Evolutionary conservation across 768 basidiomycete species (phyloP), one percentile per base, ranked within the genome.

Genomic region (Mycena albidolilacea): DNA sequence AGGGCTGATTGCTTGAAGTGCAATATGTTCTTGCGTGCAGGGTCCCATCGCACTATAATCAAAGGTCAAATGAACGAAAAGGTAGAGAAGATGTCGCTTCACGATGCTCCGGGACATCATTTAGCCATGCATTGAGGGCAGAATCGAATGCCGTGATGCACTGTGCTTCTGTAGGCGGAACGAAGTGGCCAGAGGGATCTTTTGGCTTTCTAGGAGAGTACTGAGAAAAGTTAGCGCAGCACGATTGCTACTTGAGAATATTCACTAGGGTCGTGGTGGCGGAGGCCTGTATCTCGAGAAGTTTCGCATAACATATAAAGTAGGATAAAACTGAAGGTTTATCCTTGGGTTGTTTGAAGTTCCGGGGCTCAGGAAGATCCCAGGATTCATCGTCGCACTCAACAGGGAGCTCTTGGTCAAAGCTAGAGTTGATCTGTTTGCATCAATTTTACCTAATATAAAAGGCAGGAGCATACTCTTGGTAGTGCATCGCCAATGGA

Each of bases 301-400:
- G 82, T 73, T 87, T 88, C 64, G 90, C 79, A 17, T 80, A 78
- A 39, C 78, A 82, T 66, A 84, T 84, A 69, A 90, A 91, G 66
- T 81, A 85, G 0, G 89, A 70, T 9, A 90, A 69, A 3, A 74
- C 76, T 1, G 89, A 87, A 0, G 89, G 87, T 67, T 85, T 85
- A 8, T 82, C 85, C 5, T 81, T 76, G 1, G 92, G 92, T 69
- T 92, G 92, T 61, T 84, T 85, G 80, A 90, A 91, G 6, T 79
- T 79, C 5, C 79, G 80, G 0, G 84, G 82, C 39, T 86, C 87
- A 8, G 66, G 72, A 14, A 59, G 44, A 11, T 85, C 85, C 91
- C 91, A 92, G 70, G 88, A 92, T 61, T 92, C 90, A 76, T 93
- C 92, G 67, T 93, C 92, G 21, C 90, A 89, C 14, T 91, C 90